Conservation (phyloP, 1,139 yeast species). For the Taphrina communis region DNA sequence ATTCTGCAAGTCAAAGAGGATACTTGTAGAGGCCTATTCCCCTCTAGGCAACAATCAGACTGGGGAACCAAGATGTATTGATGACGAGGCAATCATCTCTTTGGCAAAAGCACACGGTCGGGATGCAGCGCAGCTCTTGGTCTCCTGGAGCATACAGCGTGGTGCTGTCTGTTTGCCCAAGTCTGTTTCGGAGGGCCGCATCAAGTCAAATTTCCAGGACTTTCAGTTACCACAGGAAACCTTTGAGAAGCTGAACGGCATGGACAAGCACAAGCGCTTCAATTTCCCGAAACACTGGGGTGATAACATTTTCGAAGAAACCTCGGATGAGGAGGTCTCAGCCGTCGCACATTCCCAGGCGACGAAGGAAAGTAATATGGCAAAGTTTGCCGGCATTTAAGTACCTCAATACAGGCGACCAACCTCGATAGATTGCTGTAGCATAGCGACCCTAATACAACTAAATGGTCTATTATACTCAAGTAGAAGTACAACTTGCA, state of each 20-base stretch:
- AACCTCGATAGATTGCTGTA: background rate
- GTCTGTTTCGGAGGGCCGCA: constrained; percentile 66
- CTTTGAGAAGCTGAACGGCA: constrained; percentile 2
- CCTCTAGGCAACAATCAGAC: constrained; percentile 58
- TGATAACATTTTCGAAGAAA: constrained; percentile 10
- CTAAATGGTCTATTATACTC: too few relatives aligned
- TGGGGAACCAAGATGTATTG: constrained; percentile 3
- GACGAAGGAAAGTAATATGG: constrained; percentile 9
- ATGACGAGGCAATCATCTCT: background rate
- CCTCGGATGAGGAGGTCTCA: background rate
- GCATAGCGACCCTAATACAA: background rate
- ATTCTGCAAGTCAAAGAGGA: constrained; percentile 61
- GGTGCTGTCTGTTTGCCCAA: constrained; percentile 75
- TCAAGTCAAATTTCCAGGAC: constrained; percentile 61
- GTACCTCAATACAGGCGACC: background rate
- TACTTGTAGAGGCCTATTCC: constrained; percentile 74
- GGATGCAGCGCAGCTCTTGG: constrained; percentile 44
- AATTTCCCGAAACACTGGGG: constrained; percentile 13
- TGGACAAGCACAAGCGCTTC: constrained; percentile 21
- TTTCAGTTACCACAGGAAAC: constrained; percentile 48
- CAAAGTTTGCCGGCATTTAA: constrained; percentile 10
- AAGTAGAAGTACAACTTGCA: too few relatives aligned
- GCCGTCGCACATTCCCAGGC: constrained; percentile 7
- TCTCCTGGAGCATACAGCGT: constrained; percentile 75
- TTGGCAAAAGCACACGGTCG: background rate